These are phyloP conservation scores for Candida oleophila DNA, from an alignment of 805 yeast genomes.

Conservation along the genomic window DNA sequence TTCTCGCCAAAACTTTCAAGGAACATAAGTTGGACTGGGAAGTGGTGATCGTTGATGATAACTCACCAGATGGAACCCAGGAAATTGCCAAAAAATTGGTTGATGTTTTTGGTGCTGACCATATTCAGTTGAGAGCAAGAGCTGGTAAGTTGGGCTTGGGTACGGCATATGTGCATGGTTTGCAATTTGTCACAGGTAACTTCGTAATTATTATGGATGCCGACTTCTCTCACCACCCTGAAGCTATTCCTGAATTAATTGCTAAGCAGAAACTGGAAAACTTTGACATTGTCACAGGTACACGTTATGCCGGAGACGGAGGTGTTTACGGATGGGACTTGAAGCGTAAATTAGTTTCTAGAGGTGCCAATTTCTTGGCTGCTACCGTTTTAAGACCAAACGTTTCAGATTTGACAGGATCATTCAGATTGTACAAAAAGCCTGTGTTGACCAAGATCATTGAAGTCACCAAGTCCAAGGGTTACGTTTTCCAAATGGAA, in stretches of 20 bases:
- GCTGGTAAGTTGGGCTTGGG: conserved; percentile 79
- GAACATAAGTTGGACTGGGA: conserved; percentile 67
- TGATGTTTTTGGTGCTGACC: conserved; percentile 56
- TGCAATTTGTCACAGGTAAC: conserved; percentile 68
- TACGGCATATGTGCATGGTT: conserved; percentile 78
- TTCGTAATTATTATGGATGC: conserved; percentile 83
- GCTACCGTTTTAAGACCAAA: conserved; percentile 67
- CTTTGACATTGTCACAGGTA: conserved; percentile 56
- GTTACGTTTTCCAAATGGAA: conserved; percentile 85
- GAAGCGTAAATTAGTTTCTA: conserved; percentile 71
- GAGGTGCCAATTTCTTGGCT: conserved; percentile 81
- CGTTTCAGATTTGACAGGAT: conserved; percentile 75
- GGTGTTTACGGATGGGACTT: conserved; percentile 86
- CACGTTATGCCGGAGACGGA: conserved; percentile 77
- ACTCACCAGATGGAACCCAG: conserved; percentile 82
- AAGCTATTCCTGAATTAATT: conserved; percentile 74
- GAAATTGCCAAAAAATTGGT: conserved; percentile 63
- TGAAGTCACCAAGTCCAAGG: conserved; percentile 67
- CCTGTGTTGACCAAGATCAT: conserved; percentile 65
- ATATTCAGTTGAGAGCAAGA: conserved; percentile 64
- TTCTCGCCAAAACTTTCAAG: conserved; percentile 65
- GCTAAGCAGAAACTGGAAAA: conserved; percentile 53
- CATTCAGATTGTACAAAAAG: conserved; percentile 73
- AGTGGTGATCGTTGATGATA: conserved; percentile 73
- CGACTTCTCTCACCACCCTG: conserved; percentile 80